Percentiles rank a stretch among this genome's conserved stretches.
Evolutionary conservation across 148 eudicot genomes (phyloP).

Genomic region (Camellia granthamiana): DNA sequence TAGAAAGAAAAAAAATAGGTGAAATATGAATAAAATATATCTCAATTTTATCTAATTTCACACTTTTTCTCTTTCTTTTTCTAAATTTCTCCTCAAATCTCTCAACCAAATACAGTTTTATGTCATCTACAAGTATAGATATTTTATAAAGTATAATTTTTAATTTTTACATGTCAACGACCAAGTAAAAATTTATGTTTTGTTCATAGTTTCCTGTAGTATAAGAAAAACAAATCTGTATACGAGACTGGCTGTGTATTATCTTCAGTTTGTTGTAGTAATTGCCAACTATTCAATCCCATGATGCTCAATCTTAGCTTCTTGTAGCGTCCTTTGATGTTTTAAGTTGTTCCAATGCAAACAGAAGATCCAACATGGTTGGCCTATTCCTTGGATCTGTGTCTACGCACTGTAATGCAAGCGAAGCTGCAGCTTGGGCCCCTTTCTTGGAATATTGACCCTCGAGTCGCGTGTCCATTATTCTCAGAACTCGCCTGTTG

Average conservation of each 20-base stretch:
- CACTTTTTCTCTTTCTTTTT: too few relatives aligned
- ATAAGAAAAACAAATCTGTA: too few relatives aligned
- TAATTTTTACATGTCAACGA: too few relatives aligned
- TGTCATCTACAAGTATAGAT: too few relatives aligned
- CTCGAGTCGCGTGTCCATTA: constrained; percentile 50
- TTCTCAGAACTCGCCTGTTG: constrained; percentile 36
- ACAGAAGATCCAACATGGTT: constrained; percentile 35
- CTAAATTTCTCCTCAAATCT: too few relatives aligned
- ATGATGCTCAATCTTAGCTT: not conserved
- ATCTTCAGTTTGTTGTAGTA: not conserved
- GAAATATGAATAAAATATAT: too few relatives aligned
- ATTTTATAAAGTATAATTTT: too few relatives aligned
- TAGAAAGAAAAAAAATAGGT: too few relatives aligned
- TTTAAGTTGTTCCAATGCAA: constrained; percentile 30
- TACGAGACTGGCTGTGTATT: not conserved
- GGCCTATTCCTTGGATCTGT: constrained; percentile 44
- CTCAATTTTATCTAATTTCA: too few relatives aligned
- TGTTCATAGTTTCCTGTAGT: not conserved
- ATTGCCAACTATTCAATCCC: not conserved
- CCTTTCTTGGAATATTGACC: constrained; percentile 60
- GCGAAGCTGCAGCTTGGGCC: constrained; percentile 40
- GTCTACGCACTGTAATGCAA: constrained; percentile 42
- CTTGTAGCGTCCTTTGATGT: constrained; percentile 20
- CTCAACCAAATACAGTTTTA: too few relatives aligned
- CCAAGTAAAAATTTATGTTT: too few relatives aligned